Evolutionary conservation across 2,329 filamentous ascomycete genomes (phyloP), one percentile per base, ranked within the genome.

Genomic region (Pseudonectria buxi): DNA sequence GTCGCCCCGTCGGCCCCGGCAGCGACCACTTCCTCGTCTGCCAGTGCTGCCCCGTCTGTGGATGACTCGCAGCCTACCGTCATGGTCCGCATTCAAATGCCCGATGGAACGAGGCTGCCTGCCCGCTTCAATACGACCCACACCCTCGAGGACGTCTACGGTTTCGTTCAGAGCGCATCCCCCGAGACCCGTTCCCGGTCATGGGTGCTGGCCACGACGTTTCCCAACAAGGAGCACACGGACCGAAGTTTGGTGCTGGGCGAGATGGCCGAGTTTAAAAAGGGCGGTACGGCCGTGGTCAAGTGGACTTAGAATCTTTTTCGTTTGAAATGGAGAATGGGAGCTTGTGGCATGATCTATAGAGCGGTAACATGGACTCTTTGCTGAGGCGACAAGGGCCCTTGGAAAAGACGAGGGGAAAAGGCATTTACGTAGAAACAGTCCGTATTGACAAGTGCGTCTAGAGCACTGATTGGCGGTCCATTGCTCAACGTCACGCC

Each of bases 71-170:
- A 76, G 45, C 86, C 86, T 0, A 80, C 71, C 0, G 49, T 92
- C 14, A 78, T 71, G 42, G 70, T 94, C 27, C 81, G 87, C 49
- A 81, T 94, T 38, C 83, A 87, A 52, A 72, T 92, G 37, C 83
- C 81, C 2, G 81, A 90, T 46, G 86, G 86, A 26, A 83, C 82
- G 2, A 74, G 85, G 28, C 65, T 92, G 15, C 78, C 81, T n/a
- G 84, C 82, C 16, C 76, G 85, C 7, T 94, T 94, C 65, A 92
- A 92, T 64, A 80, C 81, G 0, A 81, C 74, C 1, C 81, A 87
- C 49, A 92, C 85, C 0, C 64, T 94, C 30, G 81, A 78, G 12
- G 82, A 90, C 46, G 72, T 94, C 7, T 90, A 92, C 58, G 67
- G 70, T 7, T 90, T 90, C 50, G 76, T 90, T 41, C 66, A 75